A percentile compares a stretch with the other conserved stretches of the same genome.
These are phyloP conservation scores for Rugonectria rugulosa DNA, from an alignment of 2,329 filamentous ascomycete species.

Conservation along the genomic window DNA sequence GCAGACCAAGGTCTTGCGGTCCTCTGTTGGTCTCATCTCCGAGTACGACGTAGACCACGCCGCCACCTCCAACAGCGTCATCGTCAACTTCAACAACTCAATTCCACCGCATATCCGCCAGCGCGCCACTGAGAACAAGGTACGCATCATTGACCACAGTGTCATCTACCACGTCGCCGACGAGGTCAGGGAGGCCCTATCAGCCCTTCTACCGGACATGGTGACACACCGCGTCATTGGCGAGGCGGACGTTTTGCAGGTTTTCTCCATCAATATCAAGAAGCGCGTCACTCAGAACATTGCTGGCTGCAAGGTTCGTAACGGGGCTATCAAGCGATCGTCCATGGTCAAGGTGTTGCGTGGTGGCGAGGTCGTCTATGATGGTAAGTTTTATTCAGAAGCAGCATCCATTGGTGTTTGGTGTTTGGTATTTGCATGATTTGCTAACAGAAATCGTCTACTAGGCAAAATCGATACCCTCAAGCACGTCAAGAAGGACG, in stretches of 20 bases:
- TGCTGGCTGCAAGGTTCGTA: conserved; percentile 87
- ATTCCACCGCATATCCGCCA: conserved; percentile 72
- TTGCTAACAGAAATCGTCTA: too few relatives aligned
- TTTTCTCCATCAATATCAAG: conserved; percentile 85
- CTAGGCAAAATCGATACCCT: conserved; percentile 84
- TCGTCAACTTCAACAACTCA: conserved; percentile 86
- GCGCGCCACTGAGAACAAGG: conserved; percentile 73
- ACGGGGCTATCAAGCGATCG: conserved; percentile 73
- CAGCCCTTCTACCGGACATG: conserved; percentile 71
- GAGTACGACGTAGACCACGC: conserved; percentile 93
- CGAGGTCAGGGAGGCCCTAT: conserved; percentile 73
- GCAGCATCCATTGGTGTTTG: too few relatives aligned
- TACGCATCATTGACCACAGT: conserved; percentile 83
- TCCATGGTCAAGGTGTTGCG: conserved; percentile 76
- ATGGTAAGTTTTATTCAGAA: conserved; percentile 80
- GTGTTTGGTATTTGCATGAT: too few relatives aligned
- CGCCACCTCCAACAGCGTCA: conserved; percentile 74
- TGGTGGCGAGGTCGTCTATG: conserved; percentile 74
- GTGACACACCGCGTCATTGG: conserved; percentile 77
- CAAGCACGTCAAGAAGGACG: conserved; percentile 93
- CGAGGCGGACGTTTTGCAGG: conserved; percentile 83
- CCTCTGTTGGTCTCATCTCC: conserved; percentile 77
- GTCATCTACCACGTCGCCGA: conserved; percentile 85
- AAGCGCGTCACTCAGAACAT: conserved; percentile 75
- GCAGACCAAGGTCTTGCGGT: conserved; percentile 76